A percentile compares a stretch with the other conserved stretches of the same genome.
These are phyloP conservation scores for Durio zibethinus DNA, from an alignment of 345 rosid genomes.

Conservation along the genomic window DNA sequence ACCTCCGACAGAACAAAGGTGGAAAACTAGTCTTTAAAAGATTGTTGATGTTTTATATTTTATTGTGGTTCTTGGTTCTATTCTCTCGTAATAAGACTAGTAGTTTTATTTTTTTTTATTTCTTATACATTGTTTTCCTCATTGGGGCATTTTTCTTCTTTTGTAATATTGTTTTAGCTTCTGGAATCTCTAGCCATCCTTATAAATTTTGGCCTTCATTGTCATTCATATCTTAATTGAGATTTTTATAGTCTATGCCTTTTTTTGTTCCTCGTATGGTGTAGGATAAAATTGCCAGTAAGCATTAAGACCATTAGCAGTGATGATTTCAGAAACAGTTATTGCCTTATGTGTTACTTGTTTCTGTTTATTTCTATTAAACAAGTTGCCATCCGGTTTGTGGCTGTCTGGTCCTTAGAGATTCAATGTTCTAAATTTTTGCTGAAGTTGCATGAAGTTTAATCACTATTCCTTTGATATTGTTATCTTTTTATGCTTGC, in stretches of 20 bases:
- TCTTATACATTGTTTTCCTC: not conserved
- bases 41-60: not conserved
- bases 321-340: not conserved
- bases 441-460: not conserved
- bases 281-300: not conserved
- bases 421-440: not conserved
- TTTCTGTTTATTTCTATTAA: not conserved
- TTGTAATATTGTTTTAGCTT: not conserved
- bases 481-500: not conserved
- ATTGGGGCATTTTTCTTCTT: not conserved
- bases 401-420: not conserved
- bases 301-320: not conserved
- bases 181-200: not conserved
- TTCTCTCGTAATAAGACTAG: not conserved
- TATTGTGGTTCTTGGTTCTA: not conserved
- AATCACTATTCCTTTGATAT: not conserved
- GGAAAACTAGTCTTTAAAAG: not conserved
- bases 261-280: not conserved
- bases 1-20: constrained; percentile 98
- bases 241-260: not conserved
- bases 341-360: not conserved
- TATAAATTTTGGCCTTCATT: not conserved
- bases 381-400: not conserved
- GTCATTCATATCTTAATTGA: not conserved
- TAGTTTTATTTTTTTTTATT: not conserved